Evolutionary conservation across 345 rosid genomes (phyloP).

Genomic region (Mallotus nudiflorus): DNA sequence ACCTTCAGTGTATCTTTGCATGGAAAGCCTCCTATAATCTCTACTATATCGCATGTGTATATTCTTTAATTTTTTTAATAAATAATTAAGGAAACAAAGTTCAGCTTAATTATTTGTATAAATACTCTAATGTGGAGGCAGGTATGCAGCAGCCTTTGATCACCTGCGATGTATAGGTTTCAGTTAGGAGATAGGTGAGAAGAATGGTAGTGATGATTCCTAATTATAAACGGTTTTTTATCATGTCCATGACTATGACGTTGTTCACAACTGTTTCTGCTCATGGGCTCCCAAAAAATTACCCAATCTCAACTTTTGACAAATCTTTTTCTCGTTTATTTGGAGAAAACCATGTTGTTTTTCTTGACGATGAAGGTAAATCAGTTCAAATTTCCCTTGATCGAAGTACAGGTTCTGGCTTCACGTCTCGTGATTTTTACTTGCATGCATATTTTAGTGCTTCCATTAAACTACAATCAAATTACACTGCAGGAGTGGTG

Average conservation of each 20-base stretch:
- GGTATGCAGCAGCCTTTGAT: too few relatives aligned
- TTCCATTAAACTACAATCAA: slow-evolving; percentile 21
- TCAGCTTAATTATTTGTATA: too few relatives aligned
- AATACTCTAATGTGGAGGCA: too few relatives aligned
- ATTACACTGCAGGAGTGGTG: slow-evolving; percentile 25
- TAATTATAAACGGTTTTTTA: neutral
- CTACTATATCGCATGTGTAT: too few relatives aligned
- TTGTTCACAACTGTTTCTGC: neutral
- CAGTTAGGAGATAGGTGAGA: too few relatives aligned
- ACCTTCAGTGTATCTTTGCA: too few relatives aligned
- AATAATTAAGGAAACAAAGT: too few relatives aligned
- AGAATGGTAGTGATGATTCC: neutral
- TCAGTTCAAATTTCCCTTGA: slow-evolving; percentile 20
- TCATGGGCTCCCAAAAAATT: neutral
- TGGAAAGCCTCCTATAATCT: too few relatives aligned
- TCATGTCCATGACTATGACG: slow-evolving; percentile 2
- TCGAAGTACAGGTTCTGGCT: slow-evolving; percentile 8
- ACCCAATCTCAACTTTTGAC: neutral
- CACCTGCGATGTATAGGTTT: too few relatives aligned
- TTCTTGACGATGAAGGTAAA: neutral
- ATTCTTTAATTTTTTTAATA: too few relatives aligned
- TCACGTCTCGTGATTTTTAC: slow-evolving; percentile 2
- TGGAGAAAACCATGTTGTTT: slow-evolving; percentile 2
- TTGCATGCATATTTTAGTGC: slow-evolving; percentile 16
- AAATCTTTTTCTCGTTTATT: neutral